Percentiles rank a stretch among this genome's conserved stretches.
These are phyloP conservation scores for Candida verbasci DNA, from an alignment of 805 yeast genomes.

Conservation along the genomic window DNA sequence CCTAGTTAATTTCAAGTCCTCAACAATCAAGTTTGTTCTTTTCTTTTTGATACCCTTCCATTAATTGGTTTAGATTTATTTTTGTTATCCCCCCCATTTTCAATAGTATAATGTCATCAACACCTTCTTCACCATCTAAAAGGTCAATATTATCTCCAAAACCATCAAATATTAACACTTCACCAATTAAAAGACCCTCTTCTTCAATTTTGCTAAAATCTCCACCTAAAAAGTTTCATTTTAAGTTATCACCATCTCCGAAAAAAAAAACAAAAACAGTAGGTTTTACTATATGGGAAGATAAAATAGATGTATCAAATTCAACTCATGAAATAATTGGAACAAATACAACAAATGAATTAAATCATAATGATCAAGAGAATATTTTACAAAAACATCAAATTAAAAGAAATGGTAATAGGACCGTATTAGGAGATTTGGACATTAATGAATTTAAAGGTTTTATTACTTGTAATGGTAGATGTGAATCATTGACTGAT, in stretches of 20 bases:
- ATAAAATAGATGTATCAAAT: conserved; percentile 4
- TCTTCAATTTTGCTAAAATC: conserved; percentile 3
- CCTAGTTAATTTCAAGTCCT: background rate
- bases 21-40: too few relatives aligned
- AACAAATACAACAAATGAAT: conserved; percentile 13
- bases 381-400: conserved; percentile 34
- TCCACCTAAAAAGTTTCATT: conserved; percentile 2
- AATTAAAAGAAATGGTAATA: conserved; percentile 6
- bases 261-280: conserved; percentile 1
- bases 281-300: conserved; percentile 12
- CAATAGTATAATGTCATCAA: background rate
- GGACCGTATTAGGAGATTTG: conserved; percentile 26
- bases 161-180: conserved; percentile 8
- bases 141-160: conserved; percentile 12
- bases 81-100: background rate
- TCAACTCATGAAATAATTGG: conserved; percentile 4
- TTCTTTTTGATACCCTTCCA: background rate
- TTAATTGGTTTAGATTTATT: too few relatives aligned
- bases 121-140: conserved; percentile 7
- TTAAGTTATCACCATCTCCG: background rate
- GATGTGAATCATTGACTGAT: conserved; percentile 17
- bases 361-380: conserved; percentile 36
- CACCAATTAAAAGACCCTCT: conserved; percentile 6
- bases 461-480: conserved; percentile 11
- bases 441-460: conserved; percentile 29